A percentile compares a stretch with the other conserved stretches of the same genome.
Evolutionary conservation across 108 stramenopile species (phyloP).

Genomic region (Fistulifera pelliculosa): DNA sequence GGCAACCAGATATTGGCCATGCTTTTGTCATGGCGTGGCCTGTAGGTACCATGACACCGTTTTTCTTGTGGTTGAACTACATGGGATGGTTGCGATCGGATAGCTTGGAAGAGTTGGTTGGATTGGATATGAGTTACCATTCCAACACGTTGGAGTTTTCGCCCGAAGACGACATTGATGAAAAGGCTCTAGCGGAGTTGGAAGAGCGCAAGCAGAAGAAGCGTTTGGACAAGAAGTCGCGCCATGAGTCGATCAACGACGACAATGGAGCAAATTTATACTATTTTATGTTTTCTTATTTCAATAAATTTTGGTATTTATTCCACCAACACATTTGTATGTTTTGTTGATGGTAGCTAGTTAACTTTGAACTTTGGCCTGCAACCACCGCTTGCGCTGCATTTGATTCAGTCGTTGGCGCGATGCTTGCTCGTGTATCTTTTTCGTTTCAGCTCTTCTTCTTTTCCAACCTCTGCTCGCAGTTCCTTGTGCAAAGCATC

Average conservation of each 20-base stretch:
- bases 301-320: no score
- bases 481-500: constrained; percentile 79
- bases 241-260: no score
- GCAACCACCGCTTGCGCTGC: constrained; percentile 82
- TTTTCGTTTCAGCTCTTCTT: constrained; percentile 59
- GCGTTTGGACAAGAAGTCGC: no score
- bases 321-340: no score
- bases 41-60: constrained; percentile 32
- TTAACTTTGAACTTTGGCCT: constrained; percentile 18
- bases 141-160: not conserved
- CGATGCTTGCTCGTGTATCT: constrained; percentile 48
- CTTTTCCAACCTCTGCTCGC: constrained; percentile 43
- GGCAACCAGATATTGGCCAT: constrained; percentile 53
- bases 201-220: no score
- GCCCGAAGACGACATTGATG: not conserved
- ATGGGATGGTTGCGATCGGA: constrained; percentile 38
- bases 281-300: no score
- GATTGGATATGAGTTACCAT: constrained; percentile 39
- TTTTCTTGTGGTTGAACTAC: constrained; percentile 43
- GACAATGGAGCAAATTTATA: no score
- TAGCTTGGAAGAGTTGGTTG: constrained; percentile 44
- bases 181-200: no score
- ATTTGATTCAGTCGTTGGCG: constrained; percentile 74
- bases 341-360: no score
- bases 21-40: not conserved